These are phyloP conservation scores for Penicillium diatomitis DNA, from an alignment of 495 filamentous ascomycete species.

Conservation along the genomic window DNA sequence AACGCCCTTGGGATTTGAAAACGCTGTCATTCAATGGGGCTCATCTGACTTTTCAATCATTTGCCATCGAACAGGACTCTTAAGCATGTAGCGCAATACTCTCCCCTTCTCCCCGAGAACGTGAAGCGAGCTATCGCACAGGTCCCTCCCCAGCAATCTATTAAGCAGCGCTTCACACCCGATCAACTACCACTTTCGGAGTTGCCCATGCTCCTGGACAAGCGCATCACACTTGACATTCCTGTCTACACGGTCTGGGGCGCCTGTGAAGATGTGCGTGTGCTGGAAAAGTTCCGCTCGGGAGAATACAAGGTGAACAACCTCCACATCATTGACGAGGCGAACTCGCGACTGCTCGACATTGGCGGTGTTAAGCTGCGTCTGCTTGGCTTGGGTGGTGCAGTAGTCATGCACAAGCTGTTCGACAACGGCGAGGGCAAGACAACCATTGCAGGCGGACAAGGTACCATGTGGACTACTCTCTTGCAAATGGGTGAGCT, in stretches of 20 bases:
- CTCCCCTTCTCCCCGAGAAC: slow-evolving; percentile 78
- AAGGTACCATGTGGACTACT: slow-evolving; percentile 99
- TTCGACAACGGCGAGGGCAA: slow-evolving; percentile 98
- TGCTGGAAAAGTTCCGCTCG: slow-evolving; percentile 95
- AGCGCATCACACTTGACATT: slow-evolving; percentile 80
- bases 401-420: slow-evolving; percentile 99
- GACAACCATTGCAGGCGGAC: slow-evolving; percentile 95
- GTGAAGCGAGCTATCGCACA: slow-evolving; percentile 80
- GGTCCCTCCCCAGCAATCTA: slow-evolving; percentile 47
- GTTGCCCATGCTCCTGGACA: slow-evolving; percentile 82
- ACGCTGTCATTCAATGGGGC: neutral
- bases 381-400: slow-evolving; percentile 86
- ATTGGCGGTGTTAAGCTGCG: slow-evolving; percentile 94
- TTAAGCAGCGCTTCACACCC: slow-evolving; percentile 74
- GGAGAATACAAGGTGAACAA: slow-evolving; percentile 98
- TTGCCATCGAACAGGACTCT: slow-evolving; percentile 57
- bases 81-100: slow-evolving; percentile 97
- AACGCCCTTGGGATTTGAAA: no score
- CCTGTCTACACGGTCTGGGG: slow-evolving; percentile 99
- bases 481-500: slow-evolving; percentile 97
- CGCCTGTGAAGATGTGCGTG: slow-evolving; percentile 96
- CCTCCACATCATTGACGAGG: slow-evolving; percentile 96
- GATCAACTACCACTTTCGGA: slow-evolving; percentile 90
- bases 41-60: slow-evolving; percentile 10
- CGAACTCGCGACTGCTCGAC: slow-evolving; percentile 87